These are phyloP conservation scores for Sergeia podlipaevii DNA, from an alignment of 208 protist genomes.

Conservation along the genomic window DNA sequence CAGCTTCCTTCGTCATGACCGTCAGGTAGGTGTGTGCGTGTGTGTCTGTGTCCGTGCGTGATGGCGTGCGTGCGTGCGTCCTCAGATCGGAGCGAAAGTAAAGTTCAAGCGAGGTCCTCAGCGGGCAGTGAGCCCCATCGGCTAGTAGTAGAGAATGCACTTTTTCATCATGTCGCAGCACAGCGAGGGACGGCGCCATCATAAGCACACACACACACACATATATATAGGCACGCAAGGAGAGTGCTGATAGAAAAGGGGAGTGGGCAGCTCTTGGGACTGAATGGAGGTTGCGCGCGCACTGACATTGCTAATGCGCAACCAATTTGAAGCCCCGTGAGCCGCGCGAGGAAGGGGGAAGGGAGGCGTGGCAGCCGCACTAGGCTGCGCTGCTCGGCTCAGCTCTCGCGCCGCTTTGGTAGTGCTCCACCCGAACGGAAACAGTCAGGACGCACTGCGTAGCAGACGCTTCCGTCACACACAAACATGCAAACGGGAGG, in stretches of 20 bases:
- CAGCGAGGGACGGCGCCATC: background rate
- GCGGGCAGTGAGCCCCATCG: background rate
- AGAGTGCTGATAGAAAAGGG: too few species aligned
- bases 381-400: too few species aligned
- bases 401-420: conserved; percentile 8
- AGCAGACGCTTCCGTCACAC: conserved; percentile 9
- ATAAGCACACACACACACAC: too few species aligned
- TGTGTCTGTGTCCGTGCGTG: too few species aligned
- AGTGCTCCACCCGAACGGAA: conserved; percentile 11
- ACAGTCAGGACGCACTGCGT: conserved; percentile 16
- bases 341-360: too few species aligned
- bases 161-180: conserved; percentile 5
- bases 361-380: too few species aligned
- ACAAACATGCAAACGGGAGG: background rate
- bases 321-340: background rate
- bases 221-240: too few species aligned
- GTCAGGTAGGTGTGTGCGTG: too few species aligned
- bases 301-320: background rate
- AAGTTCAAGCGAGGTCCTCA: conserved; percentile 8
- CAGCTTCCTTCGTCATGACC: too few species aligned
- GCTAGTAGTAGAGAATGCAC: background rate
- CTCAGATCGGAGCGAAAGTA: conserved; percentile 13
- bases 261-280: background rate
- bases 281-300: background rate
- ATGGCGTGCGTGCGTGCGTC: too few species aligned